Conservation (phyloP, 108 stramenopile species). For the Conticribra weissflogii region DNA sequence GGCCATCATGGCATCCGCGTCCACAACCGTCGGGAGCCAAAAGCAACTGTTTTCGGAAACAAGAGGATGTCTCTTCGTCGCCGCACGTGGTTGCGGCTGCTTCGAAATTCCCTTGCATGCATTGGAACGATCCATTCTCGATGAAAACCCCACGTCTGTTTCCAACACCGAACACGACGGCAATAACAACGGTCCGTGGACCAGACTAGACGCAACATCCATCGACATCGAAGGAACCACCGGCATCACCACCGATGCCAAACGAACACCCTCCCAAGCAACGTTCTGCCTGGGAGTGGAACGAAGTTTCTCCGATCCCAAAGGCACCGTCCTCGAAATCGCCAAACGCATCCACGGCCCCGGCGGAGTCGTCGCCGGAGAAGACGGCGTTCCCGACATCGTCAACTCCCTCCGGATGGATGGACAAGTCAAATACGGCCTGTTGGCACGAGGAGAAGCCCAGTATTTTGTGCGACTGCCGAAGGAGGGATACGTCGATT, state of each 20-base stretch:
- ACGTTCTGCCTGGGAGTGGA: constrained; percentile 75
- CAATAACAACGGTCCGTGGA: constrained; percentile 15
- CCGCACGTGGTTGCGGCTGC: constrained; percentile 70
- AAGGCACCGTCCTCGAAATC: constrained; percentile 49
- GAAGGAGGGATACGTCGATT: constrained; percentile 71
- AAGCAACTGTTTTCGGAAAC: constrained; percentile 18
- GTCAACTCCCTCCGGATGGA: constrained; percentile 62
- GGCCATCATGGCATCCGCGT: background rate
- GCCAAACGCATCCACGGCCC: constrained; percentile 58
- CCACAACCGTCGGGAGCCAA: background rate
- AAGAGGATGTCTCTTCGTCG: constrained; percentile 81
- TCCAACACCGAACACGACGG: background rate
- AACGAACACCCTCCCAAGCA: too few species aligned
- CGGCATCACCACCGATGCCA: too few species aligned
- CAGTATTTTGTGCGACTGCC: constrained; percentile 72
- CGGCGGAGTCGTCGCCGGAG: constrained; percentile 35
- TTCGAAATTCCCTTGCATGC: constrained; percentile 59
- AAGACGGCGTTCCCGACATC: constrained; percentile 45
- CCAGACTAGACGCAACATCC: constrained; percentile 41
- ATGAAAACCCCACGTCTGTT: background rate
- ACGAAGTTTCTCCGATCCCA: constrained; percentile 58
- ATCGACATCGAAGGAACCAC: constrained; percentile 25
- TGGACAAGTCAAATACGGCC: constrained; percentile 84
- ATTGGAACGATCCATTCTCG: constrained; percentile 14
- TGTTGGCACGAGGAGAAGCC: constrained; percentile 73